A percentile compares a stretch with the other conserved stretches of the same genome.
These are phyloP conservation scores for Rhizophagus prolifer DNA, from an alignment of 192 early-diverging fungal genomes.

Conservation along the genomic window DNA sequence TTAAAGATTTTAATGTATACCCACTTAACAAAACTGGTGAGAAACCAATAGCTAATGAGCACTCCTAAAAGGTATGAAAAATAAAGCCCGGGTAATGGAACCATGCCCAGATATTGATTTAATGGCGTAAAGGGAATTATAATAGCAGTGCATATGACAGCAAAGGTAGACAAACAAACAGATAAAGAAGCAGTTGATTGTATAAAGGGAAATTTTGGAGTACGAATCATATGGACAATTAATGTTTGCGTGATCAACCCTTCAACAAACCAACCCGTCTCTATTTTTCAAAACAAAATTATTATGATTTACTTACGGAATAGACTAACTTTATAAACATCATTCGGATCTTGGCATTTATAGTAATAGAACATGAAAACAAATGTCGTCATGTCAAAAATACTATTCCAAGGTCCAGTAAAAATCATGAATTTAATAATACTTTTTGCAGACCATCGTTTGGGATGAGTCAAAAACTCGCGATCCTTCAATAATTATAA, in stretches of 20 bases:
- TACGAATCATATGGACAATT: conserved; percentile 50
- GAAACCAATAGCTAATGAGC: conserved; percentile 31
- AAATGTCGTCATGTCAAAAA: conserved; percentile 50
- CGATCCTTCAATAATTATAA: conserved; percentile 30
- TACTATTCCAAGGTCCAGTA: conserved; percentile 47
- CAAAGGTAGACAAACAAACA: conserved; percentile 30
- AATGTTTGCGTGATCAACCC: conserved; percentile 46
- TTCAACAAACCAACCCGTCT: conserved; percentile 49
- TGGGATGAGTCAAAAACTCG: conserved; percentile 45
- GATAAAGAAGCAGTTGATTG: conserved; percentile 38
- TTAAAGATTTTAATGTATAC: conserved; percentile 43
- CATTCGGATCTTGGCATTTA: conserved; percentile 28
- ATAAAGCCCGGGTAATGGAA: conserved; percentile 33
- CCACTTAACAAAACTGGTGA: conserved; percentile 42
- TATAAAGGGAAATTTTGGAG: conserved; percentile 48
- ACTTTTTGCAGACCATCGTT: conserved; percentile 40
- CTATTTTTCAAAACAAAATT: neutral
- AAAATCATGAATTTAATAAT: conserved; percentile 53
- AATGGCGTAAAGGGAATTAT: conserved; percentile 36
- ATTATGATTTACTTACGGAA: conserved; percentile 24
- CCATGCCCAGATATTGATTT: conserved; percentile 33
- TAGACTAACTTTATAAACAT: conserved; percentile 18
- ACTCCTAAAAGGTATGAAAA: conserved; percentile 36
- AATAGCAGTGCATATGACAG: conserved; percentile 32
- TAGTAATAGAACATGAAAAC: conserved; percentile 45